Conservation (phyloP, 2,329 filamentous ascomycete species). For the Microsporum audouinii region DNA sequence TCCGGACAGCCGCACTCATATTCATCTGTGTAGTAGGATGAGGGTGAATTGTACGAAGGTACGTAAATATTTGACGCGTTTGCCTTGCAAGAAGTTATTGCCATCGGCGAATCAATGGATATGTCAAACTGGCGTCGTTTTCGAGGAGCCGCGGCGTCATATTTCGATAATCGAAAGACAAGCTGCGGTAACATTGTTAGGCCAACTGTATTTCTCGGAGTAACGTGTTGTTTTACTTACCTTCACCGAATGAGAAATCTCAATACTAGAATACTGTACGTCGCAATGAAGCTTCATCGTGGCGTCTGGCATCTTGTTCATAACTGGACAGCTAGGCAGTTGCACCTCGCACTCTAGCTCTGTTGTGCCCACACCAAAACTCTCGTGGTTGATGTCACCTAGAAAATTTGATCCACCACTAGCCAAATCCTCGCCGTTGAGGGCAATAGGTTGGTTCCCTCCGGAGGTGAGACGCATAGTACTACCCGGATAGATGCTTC, state of each 20-base stretch:
- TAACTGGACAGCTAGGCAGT: constrained; percentile 75
- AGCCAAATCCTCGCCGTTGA: constrained; percentile 44
- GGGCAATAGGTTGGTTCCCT: constrained; percentile 60
- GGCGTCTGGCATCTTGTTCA: constrained; percentile 54
- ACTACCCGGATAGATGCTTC: constrained; percentile 61
- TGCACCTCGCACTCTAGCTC: constrained; percentile 93
- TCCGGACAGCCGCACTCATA: constrained; percentile 57
- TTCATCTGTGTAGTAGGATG: constrained; percentile 42
- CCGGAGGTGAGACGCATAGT: constrained; percentile 66
- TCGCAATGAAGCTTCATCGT: constrained; percentile 63
- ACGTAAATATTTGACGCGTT: constrained; percentile 79
- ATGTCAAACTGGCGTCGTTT: constrained; percentile 89
- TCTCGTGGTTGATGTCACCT: constrained; percentile 64
- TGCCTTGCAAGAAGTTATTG: constrained; percentile 85
- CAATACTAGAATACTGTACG: constrained; percentile 86
- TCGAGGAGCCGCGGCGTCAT: constrained; percentile 63
- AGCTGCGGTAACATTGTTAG: constrained; percentile 44
- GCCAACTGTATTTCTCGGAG: not conserved
- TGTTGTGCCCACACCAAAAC: constrained; percentile 65
- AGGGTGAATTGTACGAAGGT: constrained; percentile 59
- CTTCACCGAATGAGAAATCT: constrained; percentile 95
- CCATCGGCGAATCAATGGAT: constrained; percentile 90
- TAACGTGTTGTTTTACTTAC: constrained; percentile 36
- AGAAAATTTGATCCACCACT: constrained; percentile 57
- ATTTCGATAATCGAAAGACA: constrained; percentile 79